Evolutionary conservation across 2,329 filamentous ascomycete species (phyloP).

Genomic region (Podosphaera aphanis): DNA sequence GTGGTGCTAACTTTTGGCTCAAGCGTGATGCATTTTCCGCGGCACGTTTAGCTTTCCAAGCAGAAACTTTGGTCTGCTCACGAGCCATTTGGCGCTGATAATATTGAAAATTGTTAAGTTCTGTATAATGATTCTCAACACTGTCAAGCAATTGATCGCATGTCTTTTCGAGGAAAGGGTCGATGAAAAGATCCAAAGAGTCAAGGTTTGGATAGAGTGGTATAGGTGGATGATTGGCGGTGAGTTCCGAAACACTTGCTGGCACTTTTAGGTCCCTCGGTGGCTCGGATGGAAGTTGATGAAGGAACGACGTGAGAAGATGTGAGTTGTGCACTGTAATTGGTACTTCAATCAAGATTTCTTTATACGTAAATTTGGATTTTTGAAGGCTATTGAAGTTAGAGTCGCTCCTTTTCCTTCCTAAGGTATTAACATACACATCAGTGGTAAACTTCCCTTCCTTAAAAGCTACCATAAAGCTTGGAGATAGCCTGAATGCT

Average conservation of each 20-base stretch:
- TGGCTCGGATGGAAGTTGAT: constrained; percentile 58
- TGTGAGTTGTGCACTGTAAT: constrained; percentile 89
- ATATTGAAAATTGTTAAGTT: constrained; percentile 97
- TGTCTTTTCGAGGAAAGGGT: constrained; percentile 95
- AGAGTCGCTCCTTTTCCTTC: constrained; percentile 1
- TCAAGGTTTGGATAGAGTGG: constrained; percentile 77
- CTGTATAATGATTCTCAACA: constrained; percentile 94
- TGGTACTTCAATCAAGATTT: constrained; percentile 78
- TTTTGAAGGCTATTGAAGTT: constrained; percentile 53
- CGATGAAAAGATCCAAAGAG: constrained; percentile 67
- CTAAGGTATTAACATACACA: constrained; percentile 35
- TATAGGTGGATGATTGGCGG: constrained; percentile 33
- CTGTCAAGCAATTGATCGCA: constrained; percentile 88
- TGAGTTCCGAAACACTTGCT: constrained; percentile 54
- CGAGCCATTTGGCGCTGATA: constrained; percentile 84
- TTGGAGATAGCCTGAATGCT: constrained; percentile 70
- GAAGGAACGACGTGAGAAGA: constrained; percentile 81
- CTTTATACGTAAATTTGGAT: constrained; percentile 76
- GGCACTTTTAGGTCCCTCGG: constrained; percentile 51
- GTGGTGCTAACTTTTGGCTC: constrained; percentile 64
- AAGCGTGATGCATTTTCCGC: constrained; percentile 72
- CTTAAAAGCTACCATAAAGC: constrained; percentile 80
- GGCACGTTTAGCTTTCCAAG: constrained; percentile 94
- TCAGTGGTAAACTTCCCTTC: constrained; percentile 94
- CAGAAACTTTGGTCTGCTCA: constrained; percentile 87